Conservation (phyloP, 192 early-diverging fungal species). For the Rhizoclosmatium globosum region DNA sequence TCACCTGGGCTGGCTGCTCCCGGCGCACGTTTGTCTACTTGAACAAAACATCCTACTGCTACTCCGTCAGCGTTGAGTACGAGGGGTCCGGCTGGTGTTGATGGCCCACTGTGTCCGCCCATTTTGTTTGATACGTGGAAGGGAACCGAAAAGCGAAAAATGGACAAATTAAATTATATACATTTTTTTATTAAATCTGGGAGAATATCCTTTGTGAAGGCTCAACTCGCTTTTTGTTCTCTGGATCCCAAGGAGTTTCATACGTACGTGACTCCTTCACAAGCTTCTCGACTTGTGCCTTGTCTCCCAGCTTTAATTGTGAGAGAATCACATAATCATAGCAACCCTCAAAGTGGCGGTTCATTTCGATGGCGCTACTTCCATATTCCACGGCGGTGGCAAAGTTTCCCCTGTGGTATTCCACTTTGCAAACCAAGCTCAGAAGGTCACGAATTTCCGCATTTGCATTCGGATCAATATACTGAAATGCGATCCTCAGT, state of each 20-base stretch:
- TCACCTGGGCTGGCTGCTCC: conserved; percentile 2
- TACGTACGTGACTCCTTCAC: neutral
- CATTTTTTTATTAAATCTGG: no score
- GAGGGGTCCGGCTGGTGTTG: conserved; percentile 5
- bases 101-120: conserved; percentile 6
- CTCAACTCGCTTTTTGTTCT: neutral
- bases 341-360: neutral
- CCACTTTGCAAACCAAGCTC: neutral
- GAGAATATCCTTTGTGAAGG: neutral
- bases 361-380: neutral
- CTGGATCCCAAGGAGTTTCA: neutral
- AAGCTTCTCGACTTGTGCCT: neutral
- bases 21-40: conserved; percentile 4
- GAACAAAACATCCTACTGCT: conserved; percentile 2
- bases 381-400: neutral
- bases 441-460: neutral
- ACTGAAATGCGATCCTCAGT: neutral
- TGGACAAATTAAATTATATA: no score
- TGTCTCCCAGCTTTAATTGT: neutral
- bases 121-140: neutral
- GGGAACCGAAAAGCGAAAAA: no score
- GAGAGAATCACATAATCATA: neutral
- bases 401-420: neutral
- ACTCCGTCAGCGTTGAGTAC: conserved; percentile 11
- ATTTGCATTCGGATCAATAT: neutral